Conservation (phyloP, 1,284 basidiomycete genomes). For the Boletellus deceptivus region DNA sequence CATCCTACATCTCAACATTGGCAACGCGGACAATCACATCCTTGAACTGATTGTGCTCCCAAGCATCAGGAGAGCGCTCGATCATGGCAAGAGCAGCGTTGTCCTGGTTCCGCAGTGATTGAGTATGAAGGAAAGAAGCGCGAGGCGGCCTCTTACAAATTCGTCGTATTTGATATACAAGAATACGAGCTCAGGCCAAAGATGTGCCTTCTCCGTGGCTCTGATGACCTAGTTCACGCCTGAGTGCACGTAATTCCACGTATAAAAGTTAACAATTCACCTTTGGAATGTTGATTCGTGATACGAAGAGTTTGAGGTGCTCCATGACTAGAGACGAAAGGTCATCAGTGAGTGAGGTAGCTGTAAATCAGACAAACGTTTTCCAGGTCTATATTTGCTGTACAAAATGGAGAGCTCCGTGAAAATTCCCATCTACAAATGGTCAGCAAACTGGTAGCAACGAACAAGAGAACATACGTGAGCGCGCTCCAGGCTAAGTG, state of each 20-base stretch:
- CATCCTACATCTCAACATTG: constrained; percentile 90
- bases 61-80: constrained; percentile 94
- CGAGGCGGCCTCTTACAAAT: constrained; percentile 55
- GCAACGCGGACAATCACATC: constrained; percentile 93
- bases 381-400: constrained; percentile 95
- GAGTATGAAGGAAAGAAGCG: neutral
- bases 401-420: constrained; percentile 94
- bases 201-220: constrained; percentile 92
- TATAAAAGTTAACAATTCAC: constrained; percentile 18
- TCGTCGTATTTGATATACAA: constrained; percentile 98
- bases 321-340: constrained; percentile 81
- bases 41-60: constrained; percentile 99
- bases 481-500: constrained; percentile 92
- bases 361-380: constrained; percentile 54
- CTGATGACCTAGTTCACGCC: constrained; percentile 72
- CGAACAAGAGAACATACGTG: constrained; percentile 58
- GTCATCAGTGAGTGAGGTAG: constrained; percentile 13
- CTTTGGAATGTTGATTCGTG: constrained; percentile 94
- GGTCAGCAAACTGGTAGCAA: constrained; percentile 10
- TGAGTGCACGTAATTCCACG: constrained; percentile 9
- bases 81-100: constrained; percentile 98
- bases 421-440: constrained; percentile 80
- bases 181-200: constrained; percentile 99
- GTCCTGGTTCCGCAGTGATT: constrained; percentile 50
- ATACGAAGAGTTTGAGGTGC: constrained; percentile 96